Base-by-base conservation (phyloP, 2,329 filamentous ascomycete species). In the Ascocoryne sarcoides region DNA sequence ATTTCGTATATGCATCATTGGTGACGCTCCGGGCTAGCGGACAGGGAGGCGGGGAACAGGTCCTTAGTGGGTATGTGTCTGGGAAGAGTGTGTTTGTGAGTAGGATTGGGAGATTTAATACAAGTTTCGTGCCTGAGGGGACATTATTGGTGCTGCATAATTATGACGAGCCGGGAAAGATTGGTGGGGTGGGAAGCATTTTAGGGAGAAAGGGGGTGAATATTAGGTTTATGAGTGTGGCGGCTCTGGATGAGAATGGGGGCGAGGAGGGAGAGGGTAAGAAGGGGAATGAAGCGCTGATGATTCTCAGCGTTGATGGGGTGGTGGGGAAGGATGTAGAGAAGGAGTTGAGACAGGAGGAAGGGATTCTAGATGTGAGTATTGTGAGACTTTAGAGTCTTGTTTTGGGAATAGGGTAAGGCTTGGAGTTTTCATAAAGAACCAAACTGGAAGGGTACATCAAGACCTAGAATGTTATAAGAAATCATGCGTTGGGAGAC, bases 121-220 rank as follows among this genome's bases (percentile, higher is more conserved):
- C 82, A 0, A 77, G 76, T 4, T 90, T 92, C 49, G 69, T 75
- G 9, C 84, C 84, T 0, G 73, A 82, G 44, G 84, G 84, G 0
- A 85, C 76, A 0, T 60, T 90, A 43, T 67, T 89, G n/a, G 81
- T 90, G 44, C 74, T 86, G 53, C 75, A 86, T 55, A 90, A 90
- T 63, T 88, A 84, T 54, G 84, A 92, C 56, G 73, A 79, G 48
- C 83, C 83, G 0, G 85, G 85, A 9, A 89, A 88, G 67, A 90
- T 92, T 58, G 85, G 85, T 2, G 76, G 78, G 28, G 84, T 92
- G 2, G 85, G 85, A 1, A 79, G 71, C 43, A 70, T 79, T 37
- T 64, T 90, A 18, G 85, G 0, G 30, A 70, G 69, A 28, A 73
- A 82, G 28, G 77, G 76, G 0, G 77, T 92, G 38, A 92, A 92